phyloP scores from a whole-genome alignment of 176 grass and related monocot genomes.

The Rhynchospora tenuis region DNA sequence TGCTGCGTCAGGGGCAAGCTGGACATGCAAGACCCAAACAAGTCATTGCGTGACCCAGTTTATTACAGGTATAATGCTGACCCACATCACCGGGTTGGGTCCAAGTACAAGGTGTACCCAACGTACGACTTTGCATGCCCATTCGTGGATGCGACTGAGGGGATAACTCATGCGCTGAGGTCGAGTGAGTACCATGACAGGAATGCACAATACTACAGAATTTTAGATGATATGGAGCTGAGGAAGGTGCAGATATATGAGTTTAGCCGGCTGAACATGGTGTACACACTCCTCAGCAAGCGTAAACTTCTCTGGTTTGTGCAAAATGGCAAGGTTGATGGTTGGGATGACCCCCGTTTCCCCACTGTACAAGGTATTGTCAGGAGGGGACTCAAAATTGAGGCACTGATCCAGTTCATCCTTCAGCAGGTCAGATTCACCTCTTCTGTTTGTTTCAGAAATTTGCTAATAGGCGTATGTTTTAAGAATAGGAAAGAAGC shows the following conservation, averaged over 20 bases:
- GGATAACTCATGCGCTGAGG: slow-evolving; percentile 68
- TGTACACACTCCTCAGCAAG: slow-evolving; percentile 85
- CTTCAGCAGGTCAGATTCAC: slow-evolving; percentile 59
- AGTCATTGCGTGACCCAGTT: slow-evolving; percentile 75
- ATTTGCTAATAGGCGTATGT: neutral
- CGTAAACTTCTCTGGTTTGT: slow-evolving; percentile 91
- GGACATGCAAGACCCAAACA: slow-evolving; percentile 88
- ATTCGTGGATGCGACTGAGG: slow-evolving; percentile 78
- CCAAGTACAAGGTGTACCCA: slow-evolving; percentile 84
- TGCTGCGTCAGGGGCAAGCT: slow-evolving; percentile 81
- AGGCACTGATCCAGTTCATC: slow-evolving; percentile 88
- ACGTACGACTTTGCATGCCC: slow-evolving; percentile 97
- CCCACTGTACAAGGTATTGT: slow-evolving; percentile 92
- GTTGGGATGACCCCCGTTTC: slow-evolving; percentile 84
- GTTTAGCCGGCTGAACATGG: slow-evolving; percentile 91
- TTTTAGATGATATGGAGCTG: slow-evolving; percentile 78
- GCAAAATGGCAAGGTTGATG: slow-evolving; percentile 80
- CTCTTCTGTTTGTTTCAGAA: slow-evolving; percentile 41
- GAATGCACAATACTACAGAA: slow-evolving; percentile 67
- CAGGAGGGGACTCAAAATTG: slow-evolving; percentile 77
- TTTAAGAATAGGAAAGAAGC: neutral
- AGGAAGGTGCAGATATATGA: slow-evolving; percentile 70
- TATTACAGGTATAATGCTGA: slow-evolving; percentile 72
- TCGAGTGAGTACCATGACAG: slow-evolving; percentile 96
- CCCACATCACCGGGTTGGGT: slow-evolving; percentile 68